phyloP scores from a whole-genome alignment of 495 filamentous ascomycete species.

The Aspergillus campestris region DNA sequence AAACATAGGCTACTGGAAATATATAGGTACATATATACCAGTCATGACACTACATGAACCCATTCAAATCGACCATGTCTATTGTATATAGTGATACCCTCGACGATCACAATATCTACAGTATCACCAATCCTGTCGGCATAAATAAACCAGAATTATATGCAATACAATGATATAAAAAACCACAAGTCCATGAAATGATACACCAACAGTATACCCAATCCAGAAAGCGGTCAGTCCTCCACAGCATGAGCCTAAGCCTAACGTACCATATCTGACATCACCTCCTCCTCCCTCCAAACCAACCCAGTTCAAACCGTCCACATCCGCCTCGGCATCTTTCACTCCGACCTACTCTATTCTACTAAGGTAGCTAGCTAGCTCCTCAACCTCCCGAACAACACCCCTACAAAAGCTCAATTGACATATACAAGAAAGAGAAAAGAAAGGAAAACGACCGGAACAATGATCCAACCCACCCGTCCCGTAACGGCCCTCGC shows the following conservation, averaged over 20 bases:
- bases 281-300: slow-evolving; percentile 14
- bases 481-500: slow-evolving; percentile 11
- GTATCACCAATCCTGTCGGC: too few relatives aligned
- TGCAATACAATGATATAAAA: too few relatives aligned
- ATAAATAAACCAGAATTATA: too few relatives aligned
- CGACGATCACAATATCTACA: too few relatives aligned
- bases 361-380: too few relatives aligned
- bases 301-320: too few relatives aligned
- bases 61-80: too few relatives aligned
- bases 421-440: neutral
- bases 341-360: too few relatives aligned
- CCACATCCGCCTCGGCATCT: neutral
- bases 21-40: too few relatives aligned
- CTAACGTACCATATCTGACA: slow-evolving; percentile 22
- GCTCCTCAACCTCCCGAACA: neutral
- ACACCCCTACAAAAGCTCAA: neutral
- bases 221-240: slow-evolving; percentile 1
- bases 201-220: neutral
- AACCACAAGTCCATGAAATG: too few relatives aligned
- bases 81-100: too few relatives aligned
- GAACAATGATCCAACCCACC: neutral
- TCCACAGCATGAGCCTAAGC: slow-evolving; percentile 15
- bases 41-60: too few relatives aligned
- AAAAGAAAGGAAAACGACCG: neutral
- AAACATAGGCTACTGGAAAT: neutral